Evolutionary conservation across 306 rosid genomes (phyloP).

Genomic region (Oemleria cerasiformis): DNA sequence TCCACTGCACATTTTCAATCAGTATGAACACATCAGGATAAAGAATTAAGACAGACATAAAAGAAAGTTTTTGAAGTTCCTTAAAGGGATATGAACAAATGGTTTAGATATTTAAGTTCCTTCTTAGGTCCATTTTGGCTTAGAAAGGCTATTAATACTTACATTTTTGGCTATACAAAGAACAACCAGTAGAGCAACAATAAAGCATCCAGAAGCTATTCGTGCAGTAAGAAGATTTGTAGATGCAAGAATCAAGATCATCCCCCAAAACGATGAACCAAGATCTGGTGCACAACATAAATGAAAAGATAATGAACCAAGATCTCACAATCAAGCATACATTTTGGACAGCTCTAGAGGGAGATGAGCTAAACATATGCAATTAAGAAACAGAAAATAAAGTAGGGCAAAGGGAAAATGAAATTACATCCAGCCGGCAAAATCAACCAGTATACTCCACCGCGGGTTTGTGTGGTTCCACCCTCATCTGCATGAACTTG

Average conservation of each 20-base stretch:
- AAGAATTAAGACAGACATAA: not conserved
- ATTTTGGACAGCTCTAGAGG: not conserved
- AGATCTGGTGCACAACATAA: conserved; percentile 41
- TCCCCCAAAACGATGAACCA: conserved; percentile 76
- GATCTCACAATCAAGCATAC: too few relatives aligned
- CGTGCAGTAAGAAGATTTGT: conserved; percentile 62
- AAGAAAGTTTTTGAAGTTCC: not conserved
- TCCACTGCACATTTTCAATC: conserved; percentile 46
- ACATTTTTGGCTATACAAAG: conserved; percentile 64
- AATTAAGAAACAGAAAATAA: not conserved
- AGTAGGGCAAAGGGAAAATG: not conserved
- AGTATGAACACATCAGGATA: not conserved
- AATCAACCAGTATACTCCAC: conserved; percentile 64
- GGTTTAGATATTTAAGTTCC: not conserved
- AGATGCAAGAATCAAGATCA: conserved; percentile 64
- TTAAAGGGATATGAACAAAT: not conserved
- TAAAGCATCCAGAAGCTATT: conserved; percentile 66
- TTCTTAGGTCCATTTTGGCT: too few relatives aligned
- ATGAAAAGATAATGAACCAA: not conserved
- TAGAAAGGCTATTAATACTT: conserved; percentile 19
- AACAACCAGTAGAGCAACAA: conserved; percentile 46
- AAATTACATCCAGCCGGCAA: conserved; percentile 71
- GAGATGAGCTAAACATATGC: conserved; percentile 8
- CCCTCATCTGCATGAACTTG: conserved; percentile 70
- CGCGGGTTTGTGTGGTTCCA: conserved; percentile 71